Conservation (phyloP, 2,329 filamentous ascomycete species). For the Aspergillus fumigatus region DNA sequence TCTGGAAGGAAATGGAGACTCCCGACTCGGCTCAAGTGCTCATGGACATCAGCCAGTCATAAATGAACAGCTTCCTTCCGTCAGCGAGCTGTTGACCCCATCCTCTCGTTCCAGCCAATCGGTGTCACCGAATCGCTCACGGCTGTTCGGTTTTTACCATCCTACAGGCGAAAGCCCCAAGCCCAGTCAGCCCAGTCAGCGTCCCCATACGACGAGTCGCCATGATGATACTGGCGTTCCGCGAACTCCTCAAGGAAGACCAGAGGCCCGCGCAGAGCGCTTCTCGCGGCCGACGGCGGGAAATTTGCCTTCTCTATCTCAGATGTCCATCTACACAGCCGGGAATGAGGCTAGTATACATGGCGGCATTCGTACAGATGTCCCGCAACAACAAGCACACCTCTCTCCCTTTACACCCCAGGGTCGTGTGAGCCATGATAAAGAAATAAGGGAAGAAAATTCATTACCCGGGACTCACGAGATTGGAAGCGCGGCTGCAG, state of each 20-base stretch:
- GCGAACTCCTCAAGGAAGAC: conserved; percentile 15
- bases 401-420: conserved; percentile 16
- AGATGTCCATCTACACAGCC: conserved; percentile 23
- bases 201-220: conserved; percentile 8
- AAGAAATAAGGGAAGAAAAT: conserved; percentile 6
- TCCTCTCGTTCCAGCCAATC: conserved; percentile 22
- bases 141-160: conserved; percentile 16
- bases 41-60: conserved; percentile 9
- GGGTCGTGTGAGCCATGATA: conserved; percentile 13
- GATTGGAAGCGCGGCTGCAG: conserved; percentile 1
- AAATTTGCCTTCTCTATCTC: conserved; percentile 28
- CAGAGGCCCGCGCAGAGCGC: conserved; percentile 15
- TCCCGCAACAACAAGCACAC: conserved; percentile 15
- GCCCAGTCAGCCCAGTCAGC: conserved; percentile 11
- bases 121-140: conserved; percentile 25
- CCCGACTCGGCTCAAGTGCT: conserved; percentile 14
- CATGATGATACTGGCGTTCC: conserved; percentile 17
- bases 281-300: conserved; percentile 15
- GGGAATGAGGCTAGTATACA: conserved; percentile 18
- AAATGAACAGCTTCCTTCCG: conserved; percentile 35
- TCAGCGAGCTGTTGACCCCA: conserved; percentile 38
- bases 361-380: conserved; percentile 14
- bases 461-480: conserved; percentile 2
- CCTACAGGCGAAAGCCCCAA: conserved; percentile 13
- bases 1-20: conserved; percentile 20